Percentiles rank a stretch among this genome's conserved stretches.
Conservation (phyloP, 2,329 filamentous ascomycete species). For the Trichoderma sp. region DNA sequence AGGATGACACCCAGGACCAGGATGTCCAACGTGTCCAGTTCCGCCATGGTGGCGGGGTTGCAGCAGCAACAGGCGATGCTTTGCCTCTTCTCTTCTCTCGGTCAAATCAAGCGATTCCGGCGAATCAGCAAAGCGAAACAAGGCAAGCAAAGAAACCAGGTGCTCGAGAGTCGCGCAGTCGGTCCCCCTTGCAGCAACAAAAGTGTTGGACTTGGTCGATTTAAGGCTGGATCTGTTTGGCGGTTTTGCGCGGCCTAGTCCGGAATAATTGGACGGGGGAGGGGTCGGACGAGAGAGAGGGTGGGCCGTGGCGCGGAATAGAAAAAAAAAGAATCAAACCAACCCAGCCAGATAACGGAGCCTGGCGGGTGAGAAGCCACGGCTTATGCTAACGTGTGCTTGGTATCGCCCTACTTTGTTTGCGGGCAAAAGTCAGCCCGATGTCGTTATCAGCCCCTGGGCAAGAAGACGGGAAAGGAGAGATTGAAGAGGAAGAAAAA, state of each 20-base stretch:
- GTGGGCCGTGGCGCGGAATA: conserved; percentile 9
- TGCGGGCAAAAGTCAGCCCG: not conserved
- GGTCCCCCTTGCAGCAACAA: not conserved
- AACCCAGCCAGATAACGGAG: not conserved
- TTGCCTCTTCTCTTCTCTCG: not conserved
- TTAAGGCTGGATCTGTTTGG: conserved; percentile 10
- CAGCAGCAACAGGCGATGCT: not conserved
- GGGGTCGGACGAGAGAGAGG: conserved; percentile 5
- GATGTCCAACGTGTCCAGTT: conserved; percentile 94
- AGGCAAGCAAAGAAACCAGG: not conserved
- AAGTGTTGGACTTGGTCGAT: not conserved
- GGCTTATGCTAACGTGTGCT: not conserved
- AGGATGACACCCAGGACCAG: conserved; percentile 84
- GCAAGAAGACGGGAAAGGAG: not conserved
- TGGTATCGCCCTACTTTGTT: not conserved
- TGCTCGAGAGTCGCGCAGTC: not conserved
- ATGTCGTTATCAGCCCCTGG: no score
- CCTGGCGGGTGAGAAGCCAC: not conserved
- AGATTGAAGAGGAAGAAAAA: not conserved
- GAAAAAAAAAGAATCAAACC: not conserved
- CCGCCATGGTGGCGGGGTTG: conserved; percentile 67
- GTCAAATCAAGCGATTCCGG: not conserved
- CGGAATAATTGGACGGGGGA: not conserved
- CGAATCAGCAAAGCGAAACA: not conserved
- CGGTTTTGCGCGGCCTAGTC: conserved; percentile 7